Base-by-base conservation (phyloP, 768 basidiomycete species). In the Boletus rubroflammeus region DNA sequence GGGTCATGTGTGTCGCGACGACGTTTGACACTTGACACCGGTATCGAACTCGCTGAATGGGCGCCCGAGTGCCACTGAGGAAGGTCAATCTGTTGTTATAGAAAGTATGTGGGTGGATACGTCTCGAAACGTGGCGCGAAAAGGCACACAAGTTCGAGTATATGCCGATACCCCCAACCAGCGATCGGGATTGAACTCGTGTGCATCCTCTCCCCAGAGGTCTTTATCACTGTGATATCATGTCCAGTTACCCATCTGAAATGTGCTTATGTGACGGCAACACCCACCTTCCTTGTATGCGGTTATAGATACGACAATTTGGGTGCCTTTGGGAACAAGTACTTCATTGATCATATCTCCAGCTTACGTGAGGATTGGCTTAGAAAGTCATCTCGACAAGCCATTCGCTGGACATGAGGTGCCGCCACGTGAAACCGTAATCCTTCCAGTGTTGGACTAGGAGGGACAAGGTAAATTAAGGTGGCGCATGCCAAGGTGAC, bases 341-440 rank as follows among this genome's bases (percentile, higher is more conserved):
- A 85, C 47, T 47, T 79, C 70, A 1, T 63, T 66, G 51, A 80
- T 60, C 19, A 68, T 51, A 47, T 75, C 69, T 3, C 82, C 83
- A 3, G 74, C 74, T 23, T 65, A 65, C 5, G 76, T 78, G 50
- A 58, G 70, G 47, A 83, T 74, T 3, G 81, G 81, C 47, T 72
- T 75, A 4, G 81, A 78, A 23, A 88, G 74, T 84, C 81, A 61
- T 88, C 83, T 31, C 71, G 66, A 5, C 66, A 69, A 0, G 82
- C 75, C 53, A 75, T 67, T 19, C 85, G 76, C 53, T 78, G 74
- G 19, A 75, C 75, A n/a, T 79, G 74, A 50, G 79, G 76, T 15
- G 76, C 62, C 1, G 75, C 76, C 29, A 82, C 78, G 58, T 77
- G 74, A 50, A 69, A 74, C 31, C 80, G 69, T 49, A 80, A 64